These are phyloP conservation scores for Protomyces inouyei DNA, from an alignment of 1,139 yeast genomes.

Conservation along the genomic window DNA sequence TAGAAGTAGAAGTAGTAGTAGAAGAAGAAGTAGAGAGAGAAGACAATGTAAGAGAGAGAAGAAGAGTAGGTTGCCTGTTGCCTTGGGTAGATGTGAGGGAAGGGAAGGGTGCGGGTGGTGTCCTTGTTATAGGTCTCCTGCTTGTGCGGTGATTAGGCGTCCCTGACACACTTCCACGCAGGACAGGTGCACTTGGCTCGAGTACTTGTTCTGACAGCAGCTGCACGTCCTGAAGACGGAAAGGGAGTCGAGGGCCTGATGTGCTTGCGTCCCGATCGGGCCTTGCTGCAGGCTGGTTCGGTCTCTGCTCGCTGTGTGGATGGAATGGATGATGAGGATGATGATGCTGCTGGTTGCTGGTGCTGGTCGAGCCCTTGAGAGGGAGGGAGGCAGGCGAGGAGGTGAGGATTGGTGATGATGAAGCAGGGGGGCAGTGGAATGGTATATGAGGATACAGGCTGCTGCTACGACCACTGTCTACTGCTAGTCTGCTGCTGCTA, in stretches of 20 bases:
- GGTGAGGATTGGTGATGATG: background rate
- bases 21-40: background rate
- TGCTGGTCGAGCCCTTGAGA: background rate
- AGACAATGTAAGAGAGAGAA: background rate
- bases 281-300: too few species aligned
- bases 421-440: too few species aligned
- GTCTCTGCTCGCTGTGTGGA: too few species aligned
- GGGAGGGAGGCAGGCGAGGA: background rate
- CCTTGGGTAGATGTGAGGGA: background rate
- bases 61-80: background rate
- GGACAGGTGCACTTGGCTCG: too few species aligned
- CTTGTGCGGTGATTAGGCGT: background rate
- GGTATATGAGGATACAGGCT: too few species aligned
- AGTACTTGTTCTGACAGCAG: too few species aligned
- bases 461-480: too few species aligned
- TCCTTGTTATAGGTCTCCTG: background rate
- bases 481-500: too few species aligned
- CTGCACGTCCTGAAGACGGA: too few species aligned
- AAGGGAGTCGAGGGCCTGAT: too few species aligned
- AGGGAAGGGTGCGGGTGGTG: background rate
- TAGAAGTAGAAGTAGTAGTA: background rate
- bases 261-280: too few species aligned
- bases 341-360: background rate
- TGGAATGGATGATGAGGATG: background rate
- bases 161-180: too few species aligned